A percentile compares a stretch with the other conserved stretches of the same genome.
phyloP scores from a whole-genome alignment of 2,329 filamentous ascomycete species.

The Colletotrichum horii region DNA sequence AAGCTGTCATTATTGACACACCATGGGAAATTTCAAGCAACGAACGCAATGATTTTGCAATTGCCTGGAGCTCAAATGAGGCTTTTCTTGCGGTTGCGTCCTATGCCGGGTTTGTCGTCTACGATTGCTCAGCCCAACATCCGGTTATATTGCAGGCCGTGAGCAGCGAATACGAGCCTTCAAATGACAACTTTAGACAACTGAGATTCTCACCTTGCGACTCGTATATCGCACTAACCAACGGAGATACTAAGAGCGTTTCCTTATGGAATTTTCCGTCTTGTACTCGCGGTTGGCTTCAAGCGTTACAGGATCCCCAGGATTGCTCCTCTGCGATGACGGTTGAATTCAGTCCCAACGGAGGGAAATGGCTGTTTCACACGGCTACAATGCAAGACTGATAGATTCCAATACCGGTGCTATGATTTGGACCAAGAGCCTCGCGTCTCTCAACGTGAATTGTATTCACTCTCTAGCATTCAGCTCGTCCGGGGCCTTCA shows the following conservation, averaged over 20 bases:
- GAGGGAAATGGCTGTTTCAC: not conserved
- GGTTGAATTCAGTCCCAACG: rapidly evolving
- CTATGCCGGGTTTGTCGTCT: not conserved
- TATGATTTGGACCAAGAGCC: not conserved
- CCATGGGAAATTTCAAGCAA: not conserved
- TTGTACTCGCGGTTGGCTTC: not conserved
- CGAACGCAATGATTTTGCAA: not conserved
- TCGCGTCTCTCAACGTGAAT: rapidly evolving
- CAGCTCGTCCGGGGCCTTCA: not conserved
- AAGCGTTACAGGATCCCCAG: rapidly evolving
- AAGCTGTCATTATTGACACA: not conserved
- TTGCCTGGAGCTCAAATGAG: not conserved
- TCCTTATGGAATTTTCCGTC: rapidly evolving
- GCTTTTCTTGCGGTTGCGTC: not conserved
- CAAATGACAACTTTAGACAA: no score
- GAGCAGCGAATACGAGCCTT: not conserved
- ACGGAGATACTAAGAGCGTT: not conserved
- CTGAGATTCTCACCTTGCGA: not conserved
- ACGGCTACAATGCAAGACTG: not conserved
- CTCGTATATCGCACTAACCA: rapidly evolving
- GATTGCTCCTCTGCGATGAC: rapidly evolving
- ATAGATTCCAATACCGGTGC: not conserved
- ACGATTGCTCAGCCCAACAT: not conserved
- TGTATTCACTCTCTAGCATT: not conserved
- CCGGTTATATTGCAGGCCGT: not conserved